A percentile compares a stretch with the other conserved stretches of the same genome.
phyloP scores from a whole-genome alignment of 108 stramenopile genomes.

The Nitzschia palea region DNA sequence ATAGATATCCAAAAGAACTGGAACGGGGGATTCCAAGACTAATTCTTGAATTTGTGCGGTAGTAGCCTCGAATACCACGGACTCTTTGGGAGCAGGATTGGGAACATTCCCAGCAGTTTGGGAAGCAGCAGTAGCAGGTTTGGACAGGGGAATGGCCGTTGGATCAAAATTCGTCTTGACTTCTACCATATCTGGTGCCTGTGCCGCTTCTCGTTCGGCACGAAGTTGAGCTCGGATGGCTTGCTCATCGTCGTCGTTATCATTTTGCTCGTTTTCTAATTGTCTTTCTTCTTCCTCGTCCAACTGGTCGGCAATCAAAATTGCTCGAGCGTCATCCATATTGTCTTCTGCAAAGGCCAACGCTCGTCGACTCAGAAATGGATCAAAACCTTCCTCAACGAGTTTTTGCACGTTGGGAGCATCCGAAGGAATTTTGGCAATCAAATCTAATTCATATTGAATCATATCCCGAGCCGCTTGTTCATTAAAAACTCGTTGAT shows the following conservation, averaged over 20 bases:
- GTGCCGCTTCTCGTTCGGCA: conserved; percentile 7
- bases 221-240: conserved; percentile 19
- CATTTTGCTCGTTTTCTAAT: conserved; percentile 21
- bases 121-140: conserved; percentile 26
- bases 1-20: conserved; percentile 83
- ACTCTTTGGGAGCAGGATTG: conserved; percentile 57
- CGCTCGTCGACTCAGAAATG: conserved; percentile 64
- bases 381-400: conserved; percentile 66
- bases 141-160: conserved; percentile 32
- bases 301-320: conserved; percentile 77
- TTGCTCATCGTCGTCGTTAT: conserved; percentile 25
- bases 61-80: conserved; percentile 83
- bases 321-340: conserved; percentile 81
- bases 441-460: conserved; percentile 67
- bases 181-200: conserved; percentile 39
- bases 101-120: conserved; percentile 25
- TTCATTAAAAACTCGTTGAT: conserved; percentile 48
- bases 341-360: conserved; percentile 81
- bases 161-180: conserved; percentile 82
- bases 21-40: conserved; percentile 85
- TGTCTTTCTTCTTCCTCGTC: conserved; percentile 66
- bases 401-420: conserved; percentile 56
- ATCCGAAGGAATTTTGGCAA: conserved; percentile 59
- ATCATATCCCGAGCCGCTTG: conserved; percentile 69
- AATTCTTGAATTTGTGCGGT: conserved; percentile 68